Conservation (phyloP, 352 stramenopile species). For the Aphanomyces stellatus region DNA sequence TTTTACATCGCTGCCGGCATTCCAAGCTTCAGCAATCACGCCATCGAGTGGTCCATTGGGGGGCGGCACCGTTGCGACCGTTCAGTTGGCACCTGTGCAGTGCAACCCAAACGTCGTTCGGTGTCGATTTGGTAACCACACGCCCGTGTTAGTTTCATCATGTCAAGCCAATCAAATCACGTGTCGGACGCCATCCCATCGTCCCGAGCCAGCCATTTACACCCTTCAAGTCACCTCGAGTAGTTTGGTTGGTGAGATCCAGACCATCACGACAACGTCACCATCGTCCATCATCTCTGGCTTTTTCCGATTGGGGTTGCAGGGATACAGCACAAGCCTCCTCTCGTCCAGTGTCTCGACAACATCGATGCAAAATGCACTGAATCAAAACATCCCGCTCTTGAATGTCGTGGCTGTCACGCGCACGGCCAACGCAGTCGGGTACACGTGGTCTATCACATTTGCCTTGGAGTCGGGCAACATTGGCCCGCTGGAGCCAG, state of each 20-base stretch:
- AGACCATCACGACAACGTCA: background rate
- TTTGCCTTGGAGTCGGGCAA: slow-evolving; percentile 15
- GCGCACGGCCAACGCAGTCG: background rate
- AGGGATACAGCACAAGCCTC: background rate
- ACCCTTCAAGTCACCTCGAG: slow-evolving; percentile 5
- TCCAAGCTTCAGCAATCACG: background rate
- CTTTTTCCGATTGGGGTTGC: background rate
- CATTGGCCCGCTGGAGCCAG: background rate
- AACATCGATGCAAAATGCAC: background rate
- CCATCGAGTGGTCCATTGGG: background rate
- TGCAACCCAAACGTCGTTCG: background rate
- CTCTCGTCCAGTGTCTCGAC: background rate
- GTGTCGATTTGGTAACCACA: slow-evolving; percentile 13
- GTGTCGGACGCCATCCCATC: background rate
- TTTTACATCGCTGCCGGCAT: background rate
- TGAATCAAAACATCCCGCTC: background rate
- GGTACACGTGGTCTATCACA: slow-evolving; percentile 13
- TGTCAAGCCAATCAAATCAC: background rate
- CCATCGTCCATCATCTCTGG: background rate
- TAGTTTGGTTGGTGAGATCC: background rate
- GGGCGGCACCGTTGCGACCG: background rate
- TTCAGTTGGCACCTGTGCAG: background rate
- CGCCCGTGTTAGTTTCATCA: background rate
- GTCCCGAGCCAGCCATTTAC: slow-evolving; percentile 8
- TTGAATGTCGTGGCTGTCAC: background rate